Base-by-base conservation (phyloP, 2,329 filamentous ascomycete genomes). In the Massarina eburnea region DNA sequence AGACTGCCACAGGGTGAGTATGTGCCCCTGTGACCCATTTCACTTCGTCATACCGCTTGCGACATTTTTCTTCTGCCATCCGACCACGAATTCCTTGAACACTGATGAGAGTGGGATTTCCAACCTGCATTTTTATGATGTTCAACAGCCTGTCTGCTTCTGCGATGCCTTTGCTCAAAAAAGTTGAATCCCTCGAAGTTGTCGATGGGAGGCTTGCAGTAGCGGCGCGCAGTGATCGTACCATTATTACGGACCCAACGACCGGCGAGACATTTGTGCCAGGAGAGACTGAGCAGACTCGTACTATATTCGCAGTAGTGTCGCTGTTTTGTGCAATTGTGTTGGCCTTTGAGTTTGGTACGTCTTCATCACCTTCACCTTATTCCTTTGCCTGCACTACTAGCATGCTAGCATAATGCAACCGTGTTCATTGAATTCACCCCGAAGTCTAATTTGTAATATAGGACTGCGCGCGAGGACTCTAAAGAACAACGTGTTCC, bases 391-490 rank as follows among this genome's bases (percentile, higher is more conserved):
- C 3, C 4, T 19, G 6, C 9, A 40, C 6, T 14, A 15, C 33
- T 12, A 8, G 5, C 33, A 7, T 7, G 5, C 7, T 6, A n/a
- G 12, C 5, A 33, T n/a, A 8, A 33, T 18, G 17, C 30, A n/a
- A 14, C 10, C 7, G 10, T 10, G 24, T 7, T 26, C 24, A 7
- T 26, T 26, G 24, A 10, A 26, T 6, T 6, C 6, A 26, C 10
- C 10, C 10, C 10, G 24, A 26, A 26, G n/a, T 7, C 30, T 33
- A 14, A 33, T 14, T 17, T 27, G 21, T 21, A 12, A 30, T 26
- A 8, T 26, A 58, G 55, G 53, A 3, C 43, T 49, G 19, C 46
- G 51, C 32, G 36, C 47, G 12, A 54, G 45, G 32, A 49, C 43
- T 14, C 43, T 58, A 6, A 42, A 41, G 29, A 48, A 49, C 21